A percentile compares a stretch with the other conserved stretches of the same genome.
Evolutionary conservation across 805 yeast genomes (phyloP).

Genomic region (Nakazawaea anatomiae): DNA sequence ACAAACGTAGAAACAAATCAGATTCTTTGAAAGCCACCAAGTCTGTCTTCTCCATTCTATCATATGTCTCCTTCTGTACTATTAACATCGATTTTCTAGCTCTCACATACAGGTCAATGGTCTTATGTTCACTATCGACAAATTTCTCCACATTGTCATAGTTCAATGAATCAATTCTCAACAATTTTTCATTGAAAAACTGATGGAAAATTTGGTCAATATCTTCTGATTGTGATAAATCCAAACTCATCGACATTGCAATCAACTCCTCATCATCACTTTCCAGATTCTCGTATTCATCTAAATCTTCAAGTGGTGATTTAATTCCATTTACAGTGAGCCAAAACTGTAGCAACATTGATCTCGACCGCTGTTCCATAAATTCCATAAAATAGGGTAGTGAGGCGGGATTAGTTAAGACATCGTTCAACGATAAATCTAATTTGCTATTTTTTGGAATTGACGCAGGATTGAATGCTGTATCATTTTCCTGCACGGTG

Average conservation of each 20-base stretch:
- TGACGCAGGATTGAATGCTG: constrained; percentile 1
- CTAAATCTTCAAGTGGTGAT: constrained; percentile 61
- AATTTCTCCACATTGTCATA: constrained; percentile 32
- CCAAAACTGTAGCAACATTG: constrained; percentile 56
- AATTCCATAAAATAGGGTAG: constrained; percentile 46
- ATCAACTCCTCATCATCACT: constrained; percentile 21
- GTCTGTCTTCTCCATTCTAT: constrained; percentile 45
- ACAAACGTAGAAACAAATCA: constrained; percentile 43
- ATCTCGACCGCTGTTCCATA: constrained; percentile 44
- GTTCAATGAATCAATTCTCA: constrained; percentile 22
- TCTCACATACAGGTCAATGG: constrained; percentile 31
- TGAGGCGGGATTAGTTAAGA: constrained; percentile 42
- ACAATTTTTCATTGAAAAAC: constrained; percentile 29
- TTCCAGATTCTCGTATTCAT: constrained; percentile 20
- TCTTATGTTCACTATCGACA: constrained; percentile 19
- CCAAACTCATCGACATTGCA: constrained; percentile 26
- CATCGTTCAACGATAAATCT: constrained; percentile 31
- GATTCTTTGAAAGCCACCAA: constrained; percentile 59
- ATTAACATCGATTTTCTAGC: constrained; percentile 58
- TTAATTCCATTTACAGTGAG: constrained; percentile 57
- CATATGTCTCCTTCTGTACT: constrained; percentile 49
- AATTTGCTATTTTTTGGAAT: constrained; percentile 8
- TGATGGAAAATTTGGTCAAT: constrained; percentile 40
- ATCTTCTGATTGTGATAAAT: constrained; percentile 46
- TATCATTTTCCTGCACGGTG: not conserved